phyloP scores from a whole-genome alignment of 2,329 filamentous ascomycete genomes.

The Clonostachys rosea region DNA sequence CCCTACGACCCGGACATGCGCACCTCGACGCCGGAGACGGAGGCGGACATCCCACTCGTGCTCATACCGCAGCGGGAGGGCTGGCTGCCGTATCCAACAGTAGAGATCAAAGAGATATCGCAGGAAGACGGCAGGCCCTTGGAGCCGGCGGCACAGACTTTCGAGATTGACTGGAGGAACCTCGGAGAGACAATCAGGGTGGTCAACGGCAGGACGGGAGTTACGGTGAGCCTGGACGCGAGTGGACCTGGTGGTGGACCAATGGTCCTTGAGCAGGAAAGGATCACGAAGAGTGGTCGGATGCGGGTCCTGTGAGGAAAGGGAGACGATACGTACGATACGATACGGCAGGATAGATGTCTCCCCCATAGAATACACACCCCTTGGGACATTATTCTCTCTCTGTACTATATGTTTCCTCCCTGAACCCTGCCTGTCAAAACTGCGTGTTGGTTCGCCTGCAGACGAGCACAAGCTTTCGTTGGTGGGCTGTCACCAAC shows the following conservation, averaged over 20 bases:
- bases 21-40: conserved; percentile 36
- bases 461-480: too few species aligned
- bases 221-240: conserved; percentile 69
- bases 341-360: background rate
- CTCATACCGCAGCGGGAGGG: conserved; percentile 79
- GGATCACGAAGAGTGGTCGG: conserved; percentile 17
- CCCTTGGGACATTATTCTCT: too few species aligned
- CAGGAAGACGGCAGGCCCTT: conserved; percentile 18
- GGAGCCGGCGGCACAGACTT: conserved; percentile 27
- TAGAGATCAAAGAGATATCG: conserved; percentile 68
- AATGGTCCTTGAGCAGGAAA: conserved; percentile 60
- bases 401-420: too few species aligned
- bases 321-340: background rate
- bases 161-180: conserved; percentile 78
- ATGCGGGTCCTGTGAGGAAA: conserved; percentile 26
- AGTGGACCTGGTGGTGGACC: conserved; percentile 62
- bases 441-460: too few species aligned
- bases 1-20: conserved; percentile 17
- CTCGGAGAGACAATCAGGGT: conserved; percentile 74
- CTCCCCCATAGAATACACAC: too few species aligned
- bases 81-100: conserved; percentile 67
- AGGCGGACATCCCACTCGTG: conserved; percentile 62
- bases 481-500: too few species aligned
- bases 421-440: too few species aligned
- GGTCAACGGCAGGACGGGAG: conserved; percentile 63